These are phyloP conservation scores for Penicillium sp. DNA, from an alignment of 2,329 filamentous ascomycete genomes.

Conservation along the genomic window DNA sequence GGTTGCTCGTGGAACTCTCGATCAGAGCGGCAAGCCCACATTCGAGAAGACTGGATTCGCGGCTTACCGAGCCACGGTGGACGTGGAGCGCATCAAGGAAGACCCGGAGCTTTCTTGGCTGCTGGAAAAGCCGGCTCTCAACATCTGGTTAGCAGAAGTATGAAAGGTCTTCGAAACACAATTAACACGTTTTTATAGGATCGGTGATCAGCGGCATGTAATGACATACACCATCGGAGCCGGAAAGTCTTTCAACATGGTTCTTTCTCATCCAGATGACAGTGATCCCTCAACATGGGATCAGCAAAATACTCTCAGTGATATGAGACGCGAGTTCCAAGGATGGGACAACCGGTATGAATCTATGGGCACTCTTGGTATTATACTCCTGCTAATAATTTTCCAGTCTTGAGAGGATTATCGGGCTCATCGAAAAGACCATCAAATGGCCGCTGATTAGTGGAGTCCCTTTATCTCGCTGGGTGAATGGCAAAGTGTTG, in stretches of 20 bases:
- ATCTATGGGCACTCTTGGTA: not conserved
- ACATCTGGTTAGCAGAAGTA: slow-evolving; percentile 37
- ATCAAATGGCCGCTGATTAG: slow-evolving; percentile 32
- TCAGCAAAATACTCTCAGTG: slow-evolving; percentile 24
- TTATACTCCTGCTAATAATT: not conserved
- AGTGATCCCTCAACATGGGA: slow-evolving; percentile 35
- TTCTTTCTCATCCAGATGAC: slow-evolving; percentile 46
- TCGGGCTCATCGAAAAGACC: slow-evolving; percentile 21
- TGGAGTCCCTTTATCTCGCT: slow-evolving; percentile 8
- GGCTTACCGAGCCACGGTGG: slow-evolving; percentile 45
- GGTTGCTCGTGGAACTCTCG: slow-evolving; percentile 15
- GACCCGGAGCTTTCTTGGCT: slow-evolving; percentile 43
- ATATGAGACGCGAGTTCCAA: slow-evolving; percentile 33
- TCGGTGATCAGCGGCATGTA: slow-evolving; percentile 39
- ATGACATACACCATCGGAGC: slow-evolving; percentile 47
- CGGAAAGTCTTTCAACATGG: slow-evolving; percentile 50
- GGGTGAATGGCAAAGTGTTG: slow-evolving; percentile 36
- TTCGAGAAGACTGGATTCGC: slow-evolving; percentile 38
- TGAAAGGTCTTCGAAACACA: not conserved
- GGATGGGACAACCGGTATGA: slow-evolving; percentile 24
- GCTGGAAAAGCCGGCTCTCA: slow-evolving; percentile 41
- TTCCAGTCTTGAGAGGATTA: slow-evolving; percentile 31
- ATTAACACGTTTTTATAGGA: slow-evolving; percentile 10
- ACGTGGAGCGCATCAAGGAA: slow-evolving; percentile 38
- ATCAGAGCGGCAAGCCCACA: not conserved